Conservation (phyloP, 495 filamentous ascomycete genomes). For the Viridothelium virens region DNA sequence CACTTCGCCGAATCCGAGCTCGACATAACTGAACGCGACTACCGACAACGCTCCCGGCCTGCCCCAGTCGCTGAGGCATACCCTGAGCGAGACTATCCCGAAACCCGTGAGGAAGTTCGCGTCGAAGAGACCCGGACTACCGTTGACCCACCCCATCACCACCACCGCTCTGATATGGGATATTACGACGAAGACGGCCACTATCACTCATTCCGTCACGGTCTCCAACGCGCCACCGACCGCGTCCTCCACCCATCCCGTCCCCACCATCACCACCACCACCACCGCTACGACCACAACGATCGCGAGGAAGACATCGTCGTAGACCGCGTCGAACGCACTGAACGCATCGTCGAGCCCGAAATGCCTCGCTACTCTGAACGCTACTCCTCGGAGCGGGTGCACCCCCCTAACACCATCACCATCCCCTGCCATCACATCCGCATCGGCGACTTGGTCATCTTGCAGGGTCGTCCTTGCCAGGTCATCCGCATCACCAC, state of each 20-base stretch:
- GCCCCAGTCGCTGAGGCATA: constrained; percentile 54
- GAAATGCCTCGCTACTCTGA: constrained; percentile 20
- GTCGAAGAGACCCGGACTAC: constrained; percentile 39
- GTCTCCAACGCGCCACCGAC: constrained; percentile 76
- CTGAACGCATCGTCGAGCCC: constrained; percentile 19
- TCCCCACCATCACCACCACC: constrained; percentile 39
- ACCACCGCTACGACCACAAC: constrained; percentile 24
- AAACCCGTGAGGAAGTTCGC: constrained; percentile 27
- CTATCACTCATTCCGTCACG: constrained; percentile 89
- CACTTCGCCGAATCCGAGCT: constrained; percentile 51
- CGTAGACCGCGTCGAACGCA: constrained; percentile 33
- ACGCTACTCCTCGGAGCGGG: constrained; percentile 18
- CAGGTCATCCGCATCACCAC: constrained; percentile 99
- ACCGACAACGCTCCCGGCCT: constrained; percentile 68
- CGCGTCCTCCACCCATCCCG: constrained; percentile 61
- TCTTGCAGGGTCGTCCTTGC: constrained; percentile 98
- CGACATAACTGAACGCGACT: constrained; percentile 79
- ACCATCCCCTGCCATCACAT: constrained; percentile 99
- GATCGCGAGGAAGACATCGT: constrained; percentile 32
- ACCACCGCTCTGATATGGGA: constrained; percentile 62
- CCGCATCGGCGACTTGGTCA: constrained; percentile 95
- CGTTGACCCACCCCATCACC: constrained; percentile 49
- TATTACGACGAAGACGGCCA: constrained; percentile 99
- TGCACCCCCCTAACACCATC: constrained; percentile 64
- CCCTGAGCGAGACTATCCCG: constrained; percentile 29